phyloP scores from a whole-genome alignment of 2,329 filamentous ascomycete species.

The Fusarium paranaense region DNA sequence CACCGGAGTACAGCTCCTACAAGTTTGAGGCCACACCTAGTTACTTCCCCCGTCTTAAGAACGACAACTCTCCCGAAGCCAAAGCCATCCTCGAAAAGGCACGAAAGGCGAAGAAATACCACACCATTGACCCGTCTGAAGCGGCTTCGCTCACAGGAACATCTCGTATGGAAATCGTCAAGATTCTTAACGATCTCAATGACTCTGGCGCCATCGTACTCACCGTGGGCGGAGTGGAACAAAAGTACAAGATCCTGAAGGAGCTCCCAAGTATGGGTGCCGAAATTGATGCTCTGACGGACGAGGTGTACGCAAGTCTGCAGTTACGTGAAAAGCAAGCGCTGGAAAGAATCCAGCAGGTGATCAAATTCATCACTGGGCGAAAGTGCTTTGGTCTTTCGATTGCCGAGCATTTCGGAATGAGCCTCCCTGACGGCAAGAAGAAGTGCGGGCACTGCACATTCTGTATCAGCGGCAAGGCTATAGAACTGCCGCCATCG shows the following conservation, averaged over 20 bases:
- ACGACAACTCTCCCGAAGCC: slow-evolving; percentile 56
- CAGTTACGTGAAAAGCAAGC: slow-evolving; percentile 63
- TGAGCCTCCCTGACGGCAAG: slow-evolving; percentile 57
- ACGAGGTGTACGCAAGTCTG: slow-evolving; percentile 63
- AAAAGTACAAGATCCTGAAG: slow-evolving; percentile 64
- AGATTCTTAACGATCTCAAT: slow-evolving; percentile 66
- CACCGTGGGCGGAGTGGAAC: slow-evolving; percentile 62
- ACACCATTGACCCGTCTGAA: slow-evolving; percentile 61
- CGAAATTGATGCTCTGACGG: slow-evolving; percentile 58
- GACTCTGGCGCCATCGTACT: slow-evolving; percentile 62
- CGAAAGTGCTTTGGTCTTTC: slow-evolving; percentile 62
- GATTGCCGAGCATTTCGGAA: slow-evolving; percentile 69
- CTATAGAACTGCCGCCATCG: slow-evolving; percentile 53
- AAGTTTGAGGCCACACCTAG: slow-evolving; percentile 55
- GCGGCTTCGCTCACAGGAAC: slow-evolving; percentile 49
- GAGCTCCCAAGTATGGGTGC: slow-evolving; percentile 55
- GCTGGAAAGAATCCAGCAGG: slow-evolving; percentile 60
- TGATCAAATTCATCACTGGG: slow-evolving; percentile 66
- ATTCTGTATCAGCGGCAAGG: slow-evolving; percentile 46
- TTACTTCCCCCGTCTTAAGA: slow-evolving; percentile 47
- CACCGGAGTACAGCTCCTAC: slow-evolving; percentile 68
- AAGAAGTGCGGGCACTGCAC: slow-evolving; percentile 67
- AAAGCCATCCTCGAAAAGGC: slow-evolving; percentile 57
- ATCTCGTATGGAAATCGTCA: slow-evolving; percentile 60
- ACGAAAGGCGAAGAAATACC: slow-evolving; percentile 55